Conservation (phyloP, 2,329 filamentous ascomycete genomes). For the Verticillium dahliae region DNA sequence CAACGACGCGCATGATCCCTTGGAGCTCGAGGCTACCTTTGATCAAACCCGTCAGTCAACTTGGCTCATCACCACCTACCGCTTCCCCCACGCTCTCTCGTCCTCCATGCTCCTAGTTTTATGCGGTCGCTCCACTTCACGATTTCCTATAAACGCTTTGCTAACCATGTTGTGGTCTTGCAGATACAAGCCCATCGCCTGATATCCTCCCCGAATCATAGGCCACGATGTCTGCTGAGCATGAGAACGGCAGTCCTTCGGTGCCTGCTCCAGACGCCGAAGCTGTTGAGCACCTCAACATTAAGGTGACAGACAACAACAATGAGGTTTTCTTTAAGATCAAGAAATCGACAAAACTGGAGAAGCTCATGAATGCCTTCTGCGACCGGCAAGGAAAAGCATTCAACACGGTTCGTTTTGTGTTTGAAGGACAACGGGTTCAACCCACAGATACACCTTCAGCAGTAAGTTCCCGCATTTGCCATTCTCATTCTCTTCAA, state of each 20-base stretch:
- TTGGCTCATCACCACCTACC: too few species aligned
- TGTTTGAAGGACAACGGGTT: conserved; percentile 94
- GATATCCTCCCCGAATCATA: too few species aligned
- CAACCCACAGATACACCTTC: conserved; percentile 87
- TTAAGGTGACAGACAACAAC: conserved; percentile 98
- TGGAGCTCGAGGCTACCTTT: not conserved
- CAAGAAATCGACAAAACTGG: conserved; percentile 90
- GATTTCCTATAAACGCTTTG: not conserved
- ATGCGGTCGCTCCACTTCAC: not conserved
- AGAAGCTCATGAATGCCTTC: conserved; percentile 98
- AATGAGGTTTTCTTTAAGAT: conserved; percentile 99
- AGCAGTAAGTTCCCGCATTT: conserved; percentile 55
- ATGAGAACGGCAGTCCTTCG: conserved; percentile 42
- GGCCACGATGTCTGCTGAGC: conserved; percentile 41
- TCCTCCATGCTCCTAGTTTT: not conserved
- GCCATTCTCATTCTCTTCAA: not conserved
- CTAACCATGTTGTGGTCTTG: not conserved
- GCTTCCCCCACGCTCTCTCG: not conserved
- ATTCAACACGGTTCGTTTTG: conserved; percentile 76
- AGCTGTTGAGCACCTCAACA: conserved; percentile 81
- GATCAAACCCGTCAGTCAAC: not conserved
- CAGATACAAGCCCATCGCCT: not conserved
- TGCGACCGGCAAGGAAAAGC: conserved; percentile 94
- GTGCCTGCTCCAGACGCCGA: conserved; percentile 23
- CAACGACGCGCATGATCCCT: not conserved